Conservation (phyloP, 805 yeast genomes). For the Scheffersomyces spartinae region DNA sequence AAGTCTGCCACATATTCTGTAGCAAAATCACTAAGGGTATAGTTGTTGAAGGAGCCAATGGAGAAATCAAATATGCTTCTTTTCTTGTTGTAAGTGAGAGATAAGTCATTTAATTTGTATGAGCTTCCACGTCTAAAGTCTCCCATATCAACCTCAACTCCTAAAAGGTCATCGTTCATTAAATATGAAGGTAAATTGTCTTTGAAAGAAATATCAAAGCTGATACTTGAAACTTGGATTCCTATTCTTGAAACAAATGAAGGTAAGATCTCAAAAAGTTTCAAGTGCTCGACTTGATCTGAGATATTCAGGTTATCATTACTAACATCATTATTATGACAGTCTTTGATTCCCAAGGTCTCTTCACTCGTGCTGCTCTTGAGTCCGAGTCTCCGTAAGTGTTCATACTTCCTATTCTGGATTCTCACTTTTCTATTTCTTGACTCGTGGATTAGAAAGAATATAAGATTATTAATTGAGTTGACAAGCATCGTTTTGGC, state of each 20-base stretch:
- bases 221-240: conserved; percentile 14
- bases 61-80: conserved; percentile 11
- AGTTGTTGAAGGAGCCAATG: conserved; percentile 15
- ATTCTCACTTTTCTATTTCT: no score
- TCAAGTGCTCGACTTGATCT: conserved; percentile 5
- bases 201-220: conserved; percentile 26
- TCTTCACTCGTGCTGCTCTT: no score
- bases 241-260: conserved; percentile 13
- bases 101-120: conserved; percentile 11
- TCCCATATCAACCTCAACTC: conserved; percentile 19
- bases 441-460: no score
- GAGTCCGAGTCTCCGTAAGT: no score
- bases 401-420: no score
- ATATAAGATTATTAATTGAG: no score
- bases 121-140: conserved; percentile 28
- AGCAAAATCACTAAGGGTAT: conserved; percentile 25
- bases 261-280: conserved; percentile 23
- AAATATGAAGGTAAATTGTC: conserved; percentile 26
- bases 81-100: conserved; percentile 10
- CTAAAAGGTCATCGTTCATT: conserved; percentile 11
- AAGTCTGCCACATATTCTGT: conserved; percentile 24
- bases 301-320: not conserved
- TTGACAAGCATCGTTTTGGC: no score
- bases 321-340: not conserved
- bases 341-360: no score